These are phyloP conservation scores for Puccinia hordei DNA, from an alignment of 1,284 basidiomycete genomes.

Conservation along the genomic window DNA sequence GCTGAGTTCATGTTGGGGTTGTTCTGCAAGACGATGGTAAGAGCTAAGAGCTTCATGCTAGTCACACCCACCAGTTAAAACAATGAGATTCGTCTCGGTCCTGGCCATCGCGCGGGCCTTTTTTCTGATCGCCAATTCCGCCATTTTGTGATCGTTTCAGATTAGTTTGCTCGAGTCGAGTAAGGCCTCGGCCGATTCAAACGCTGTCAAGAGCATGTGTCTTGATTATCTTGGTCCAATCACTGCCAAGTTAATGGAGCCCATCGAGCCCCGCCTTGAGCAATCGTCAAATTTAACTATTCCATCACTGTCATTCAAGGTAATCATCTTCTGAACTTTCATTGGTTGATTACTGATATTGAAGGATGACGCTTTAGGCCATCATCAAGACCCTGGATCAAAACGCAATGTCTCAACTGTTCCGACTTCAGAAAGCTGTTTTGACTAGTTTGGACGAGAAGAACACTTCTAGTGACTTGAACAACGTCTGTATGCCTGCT, in stretches of 20 bases:
- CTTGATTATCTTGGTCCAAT: slow-evolving; percentile 49
- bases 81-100: background rate
- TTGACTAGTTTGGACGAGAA: slow-evolving; percentile 11
- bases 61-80: background rate
- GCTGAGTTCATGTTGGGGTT: slow-evolving; percentile 48
- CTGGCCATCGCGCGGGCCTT: background rate
- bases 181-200: slow-evolving; percentile 28
- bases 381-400: slow-evolving; percentile 26
- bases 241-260: slow-evolving; percentile 29
- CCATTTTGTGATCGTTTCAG: background rate
- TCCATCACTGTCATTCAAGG: slow-evolving; percentile 34
- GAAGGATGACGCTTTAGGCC: slow-evolving; percentile 7
- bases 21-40: slow-evolving; percentile 48
- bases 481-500: background rate
- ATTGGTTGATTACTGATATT: background rate
- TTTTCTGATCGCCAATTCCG: background rate
- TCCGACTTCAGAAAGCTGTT: slow-evolving; percentile 27
- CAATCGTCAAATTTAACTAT: background rate
- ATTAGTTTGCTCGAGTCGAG: slow-evolving; percentile 40
- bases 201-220: slow-evolving; percentile 46
- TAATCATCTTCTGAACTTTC: background rate
- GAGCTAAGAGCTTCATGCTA: slow-evolving; percentile 6
- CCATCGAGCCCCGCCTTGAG: slow-evolving; percentile 2
- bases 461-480: slow-evolving; percentile 19
- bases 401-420: slow-evolving; percentile 13